Percentiles rank a stretch among this genome's conserved stretches.
Conservation (phyloP, 805 yeast genomes). For the Metschnikowia similis region DNA sequence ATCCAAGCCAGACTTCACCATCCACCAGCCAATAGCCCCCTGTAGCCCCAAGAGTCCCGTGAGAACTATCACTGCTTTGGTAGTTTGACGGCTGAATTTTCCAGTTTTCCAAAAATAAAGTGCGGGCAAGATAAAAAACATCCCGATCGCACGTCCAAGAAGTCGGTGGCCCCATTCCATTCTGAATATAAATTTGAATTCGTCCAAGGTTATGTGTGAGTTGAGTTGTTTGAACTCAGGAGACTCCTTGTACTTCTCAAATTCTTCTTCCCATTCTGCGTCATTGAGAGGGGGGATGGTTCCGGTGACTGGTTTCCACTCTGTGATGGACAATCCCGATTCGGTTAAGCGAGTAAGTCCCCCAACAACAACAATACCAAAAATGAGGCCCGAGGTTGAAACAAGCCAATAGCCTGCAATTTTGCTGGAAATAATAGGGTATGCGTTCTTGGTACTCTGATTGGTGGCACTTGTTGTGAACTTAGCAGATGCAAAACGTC, state of each 20-base stretch:
- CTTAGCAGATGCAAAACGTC: not conserved
- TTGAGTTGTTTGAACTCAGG: slow-evolving; percentile 91
- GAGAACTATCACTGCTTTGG: slow-evolving; percentile 64
- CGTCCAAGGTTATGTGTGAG: slow-evolving; percentile 84
- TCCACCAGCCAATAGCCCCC: slow-evolving; percentile 99
- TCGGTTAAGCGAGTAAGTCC: slow-evolving; percentile 95
- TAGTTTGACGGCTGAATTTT: slow-evolving; percentile 63
- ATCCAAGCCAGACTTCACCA: slow-evolving; percentile 94
- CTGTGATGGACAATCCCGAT: slow-evolving; percentile 93
- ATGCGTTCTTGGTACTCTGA: slow-evolving; percentile 1
- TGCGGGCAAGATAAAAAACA: slow-evolving; percentile 79
- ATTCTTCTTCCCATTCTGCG: slow-evolving; percentile 82
- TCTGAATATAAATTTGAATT: slow-evolving; percentile 87
- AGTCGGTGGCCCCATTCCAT: slow-evolving; percentile 98
- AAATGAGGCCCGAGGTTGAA: slow-evolving; percentile 82
- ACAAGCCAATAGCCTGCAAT: slow-evolving; percentile 82
- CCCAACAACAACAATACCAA: slow-evolving; percentile 94
- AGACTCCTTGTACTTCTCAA: slow-evolving; percentile 70
- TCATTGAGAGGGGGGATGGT: slow-evolving; percentile 81
- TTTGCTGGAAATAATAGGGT: slow-evolving; percentile 22
- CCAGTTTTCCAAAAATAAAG: slow-evolving; percentile 68
- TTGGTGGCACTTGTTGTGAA: not conserved
- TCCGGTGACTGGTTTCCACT: slow-evolving; percentile 98
- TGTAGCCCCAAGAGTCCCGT: slow-evolving; percentile 82
- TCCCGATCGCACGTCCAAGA: slow-evolving; percentile 88